These are phyloP conservation scores for Myotisia sp. DNA, from an alignment of 2,329 filamentous ascomycete genomes.

Conservation along the genomic window DNA sequence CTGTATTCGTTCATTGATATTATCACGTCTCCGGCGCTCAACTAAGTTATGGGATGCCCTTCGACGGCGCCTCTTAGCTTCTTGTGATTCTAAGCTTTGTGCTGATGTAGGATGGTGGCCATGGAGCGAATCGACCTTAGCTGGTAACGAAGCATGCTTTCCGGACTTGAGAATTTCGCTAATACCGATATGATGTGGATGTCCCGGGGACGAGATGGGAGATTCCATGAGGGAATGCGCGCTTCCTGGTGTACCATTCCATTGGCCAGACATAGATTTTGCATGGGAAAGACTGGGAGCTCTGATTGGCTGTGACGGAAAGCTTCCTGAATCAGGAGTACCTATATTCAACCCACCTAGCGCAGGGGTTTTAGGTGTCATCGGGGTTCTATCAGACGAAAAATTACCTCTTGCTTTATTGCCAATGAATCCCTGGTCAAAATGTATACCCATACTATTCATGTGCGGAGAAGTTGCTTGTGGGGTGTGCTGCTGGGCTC, in stretches of 20 bases:
- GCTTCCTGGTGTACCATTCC: conserved; percentile 76
- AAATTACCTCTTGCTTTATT: conserved; percentile 46
- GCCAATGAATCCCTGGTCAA: conserved; percentile 39
- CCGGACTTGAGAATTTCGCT: conserved; percentile 73
- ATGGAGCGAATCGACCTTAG: conserved; percentile 55
- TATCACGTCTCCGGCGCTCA: conserved; percentile 84
- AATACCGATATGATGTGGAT: conserved; percentile 54
- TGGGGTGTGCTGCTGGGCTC: conserved; percentile 39
- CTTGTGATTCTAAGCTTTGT: conserved; percentile 58
- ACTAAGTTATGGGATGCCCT: conserved; percentile 94
- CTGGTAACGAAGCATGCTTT: conserved; percentile 74
- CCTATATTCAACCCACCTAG: conserved; percentile 53
- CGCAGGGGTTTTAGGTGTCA: conserved; percentile 74
- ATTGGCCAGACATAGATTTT: conserved; percentile 75
- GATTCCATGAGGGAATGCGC: conserved; percentile 78
- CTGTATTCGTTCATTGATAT: conserved; percentile 97
- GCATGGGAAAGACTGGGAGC: conserved; percentile 53
- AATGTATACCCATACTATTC: conserved; percentile 28
- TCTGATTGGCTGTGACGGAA: conserved; percentile 65
- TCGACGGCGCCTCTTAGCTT: conserved; percentile 81
- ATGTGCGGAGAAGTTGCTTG: conserved; percentile 30
- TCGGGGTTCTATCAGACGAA: conserved; percentile 54
- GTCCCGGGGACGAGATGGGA: conserved; percentile 64
- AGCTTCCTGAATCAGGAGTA: conserved; percentile 56
- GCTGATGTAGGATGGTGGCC: conserved; percentile 25